Percentiles rank a stretch among this genome's conserved stretches.
phyloP scores from a whole-genome alignment of 306 rosid species.

The Citrullus mucosospermus region DNA sequence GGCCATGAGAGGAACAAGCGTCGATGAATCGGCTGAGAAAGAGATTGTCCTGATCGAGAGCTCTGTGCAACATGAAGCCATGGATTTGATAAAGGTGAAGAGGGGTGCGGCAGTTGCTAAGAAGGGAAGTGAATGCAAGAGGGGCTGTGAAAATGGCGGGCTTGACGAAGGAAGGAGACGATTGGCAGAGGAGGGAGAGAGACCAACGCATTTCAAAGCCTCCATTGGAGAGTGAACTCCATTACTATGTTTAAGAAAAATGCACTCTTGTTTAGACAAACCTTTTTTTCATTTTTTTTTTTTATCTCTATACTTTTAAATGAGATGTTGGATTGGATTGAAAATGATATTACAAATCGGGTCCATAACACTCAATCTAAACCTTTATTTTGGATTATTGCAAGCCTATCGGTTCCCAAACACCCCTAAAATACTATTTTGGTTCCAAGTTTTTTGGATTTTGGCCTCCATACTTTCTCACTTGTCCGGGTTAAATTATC shows the following conservation, averaged over 20 bases:
- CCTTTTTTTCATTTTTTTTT: too few species aligned
- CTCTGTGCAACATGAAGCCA: conserved; percentile 23
- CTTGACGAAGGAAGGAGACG: neutral
- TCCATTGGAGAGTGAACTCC: neutral
- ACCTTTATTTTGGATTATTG: too few species aligned
- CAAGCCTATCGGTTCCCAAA: too few species aligned
- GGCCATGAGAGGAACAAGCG: conserved; percentile 30
- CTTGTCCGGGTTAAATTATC: too few species aligned
- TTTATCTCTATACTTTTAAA: too few species aligned
- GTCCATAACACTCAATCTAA: too few species aligned
- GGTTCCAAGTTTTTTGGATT: too few species aligned
- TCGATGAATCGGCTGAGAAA: conserved; percentile 33
- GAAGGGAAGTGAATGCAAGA: conserved; percentile 5
- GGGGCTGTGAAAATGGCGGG: neutral
- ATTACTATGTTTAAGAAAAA: neutral
- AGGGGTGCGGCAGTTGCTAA: conserved; percentile 12
- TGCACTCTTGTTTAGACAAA: too few species aligned
- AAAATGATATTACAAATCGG: too few species aligned
- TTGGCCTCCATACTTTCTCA: too few species aligned
- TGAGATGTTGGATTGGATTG: too few species aligned
- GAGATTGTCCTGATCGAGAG: conserved; percentile 28
- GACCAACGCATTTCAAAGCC: neutral
- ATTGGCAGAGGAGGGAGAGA: neutral
- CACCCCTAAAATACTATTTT: too few species aligned
- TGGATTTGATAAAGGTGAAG: conserved; percentile 43